Evolutionary conservation across 108 stramenopile genomes (phyloP).

Genomic region (Mayamaea pseudoterrestris): DNA sequence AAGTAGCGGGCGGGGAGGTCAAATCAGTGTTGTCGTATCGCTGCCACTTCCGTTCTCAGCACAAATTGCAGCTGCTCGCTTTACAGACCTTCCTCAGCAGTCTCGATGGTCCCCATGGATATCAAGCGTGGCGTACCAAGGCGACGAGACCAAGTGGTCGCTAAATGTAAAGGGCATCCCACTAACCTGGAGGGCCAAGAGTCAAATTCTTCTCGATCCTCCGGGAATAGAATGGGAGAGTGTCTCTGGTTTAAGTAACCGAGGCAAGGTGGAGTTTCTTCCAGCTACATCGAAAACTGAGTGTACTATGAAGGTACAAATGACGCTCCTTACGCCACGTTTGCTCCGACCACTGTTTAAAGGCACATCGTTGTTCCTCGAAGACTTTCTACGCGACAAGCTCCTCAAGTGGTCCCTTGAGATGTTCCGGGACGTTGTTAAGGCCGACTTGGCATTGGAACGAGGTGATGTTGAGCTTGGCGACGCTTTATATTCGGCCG

Average conservation of each 20-base stretch:
- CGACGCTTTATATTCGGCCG: constrained; percentile 75
- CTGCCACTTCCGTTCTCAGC: constrained; percentile 76
- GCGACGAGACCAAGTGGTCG: constrained; percentile 71
- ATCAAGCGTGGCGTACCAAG: constrained; percentile 64
- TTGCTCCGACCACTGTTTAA: constrained; percentile 54
- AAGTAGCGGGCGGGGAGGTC: constrained; percentile 32
- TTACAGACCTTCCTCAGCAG: constrained; percentile 75
- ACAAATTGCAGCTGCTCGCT: constrained; percentile 60
- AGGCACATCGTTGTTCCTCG: constrained; percentile 46
- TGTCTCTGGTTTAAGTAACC: constrained; percentile 57
- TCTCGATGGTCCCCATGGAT: constrained; percentile 83
- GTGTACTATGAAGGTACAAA: constrained; percentile 62
- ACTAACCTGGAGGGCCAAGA: constrained; percentile 66
- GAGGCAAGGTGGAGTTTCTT: constrained; percentile 47
- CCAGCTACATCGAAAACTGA: constrained; percentile 19
- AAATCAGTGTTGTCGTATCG: constrained; percentile 55
- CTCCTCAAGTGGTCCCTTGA: constrained; percentile 81
- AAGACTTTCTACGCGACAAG: constrained; percentile 76
- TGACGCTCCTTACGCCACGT: constrained; percentile 61
- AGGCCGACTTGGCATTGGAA: constrained; percentile 77
- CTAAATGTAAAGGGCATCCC: constrained; percentile 59
- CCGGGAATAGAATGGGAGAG: constrained; percentile 71
- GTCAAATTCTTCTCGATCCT: constrained; percentile 36
- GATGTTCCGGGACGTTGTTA: constrained; percentile 82
- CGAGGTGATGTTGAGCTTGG: constrained; percentile 77